A percentile compares a stretch with the other conserved stretches of the same genome.
These are phyloP conservation scores for Daldinia bambusicola DNA, from an alignment of 495 filamentous ascomycete species.

Conservation along the genomic window DNA sequence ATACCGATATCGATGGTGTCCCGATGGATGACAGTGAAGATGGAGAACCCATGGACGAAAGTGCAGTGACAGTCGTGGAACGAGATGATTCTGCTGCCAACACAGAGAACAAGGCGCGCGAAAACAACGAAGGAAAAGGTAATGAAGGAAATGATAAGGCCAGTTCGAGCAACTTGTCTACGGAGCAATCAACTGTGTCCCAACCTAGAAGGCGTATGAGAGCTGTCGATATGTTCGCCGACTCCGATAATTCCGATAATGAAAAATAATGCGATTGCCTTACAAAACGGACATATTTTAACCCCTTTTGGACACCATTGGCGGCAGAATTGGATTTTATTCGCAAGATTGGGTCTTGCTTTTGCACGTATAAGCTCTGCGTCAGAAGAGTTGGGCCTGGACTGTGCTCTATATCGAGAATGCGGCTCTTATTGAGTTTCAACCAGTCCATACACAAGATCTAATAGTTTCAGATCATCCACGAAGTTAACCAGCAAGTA, in stretches of 20 bases:
- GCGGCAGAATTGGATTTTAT: background rate
- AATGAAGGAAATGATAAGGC: slow-evolving; percentile 37
- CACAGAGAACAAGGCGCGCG: slow-evolving; percentile 36
- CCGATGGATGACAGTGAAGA: slow-evolving; percentile 59
- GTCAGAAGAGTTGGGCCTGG: background rate
- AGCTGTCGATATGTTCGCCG: slow-evolving; percentile 96
- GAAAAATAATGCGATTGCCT: slow-evolving; percentile 37
- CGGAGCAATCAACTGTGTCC: slow-evolving; percentile 29
- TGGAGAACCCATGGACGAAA: slow-evolving; percentile 48
- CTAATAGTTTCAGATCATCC: background rate
- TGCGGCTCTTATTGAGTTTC: background rate
- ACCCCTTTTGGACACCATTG: background rate
- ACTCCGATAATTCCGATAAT: slow-evolving; percentile 58
- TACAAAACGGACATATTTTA: background rate
- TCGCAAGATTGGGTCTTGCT: background rate
- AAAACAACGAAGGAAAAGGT: slow-evolving; percentile 46
- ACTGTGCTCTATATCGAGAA: background rate
- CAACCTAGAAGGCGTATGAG: slow-evolving; percentile 70
- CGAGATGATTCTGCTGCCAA: slow-evolving; percentile 32
- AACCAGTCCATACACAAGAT: background rate
- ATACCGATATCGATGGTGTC: slow-evolving; percentile 61
- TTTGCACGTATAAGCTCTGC: background rate
- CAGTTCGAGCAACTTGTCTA: background rate
- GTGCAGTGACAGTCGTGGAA: slow-evolving; percentile 53
- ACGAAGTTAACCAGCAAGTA: background rate